These are phyloP conservation scores for Ceratobasidium papillatum DNA, from an alignment of 1,284 basidiomycete species.

Conservation along the genomic window DNA sequence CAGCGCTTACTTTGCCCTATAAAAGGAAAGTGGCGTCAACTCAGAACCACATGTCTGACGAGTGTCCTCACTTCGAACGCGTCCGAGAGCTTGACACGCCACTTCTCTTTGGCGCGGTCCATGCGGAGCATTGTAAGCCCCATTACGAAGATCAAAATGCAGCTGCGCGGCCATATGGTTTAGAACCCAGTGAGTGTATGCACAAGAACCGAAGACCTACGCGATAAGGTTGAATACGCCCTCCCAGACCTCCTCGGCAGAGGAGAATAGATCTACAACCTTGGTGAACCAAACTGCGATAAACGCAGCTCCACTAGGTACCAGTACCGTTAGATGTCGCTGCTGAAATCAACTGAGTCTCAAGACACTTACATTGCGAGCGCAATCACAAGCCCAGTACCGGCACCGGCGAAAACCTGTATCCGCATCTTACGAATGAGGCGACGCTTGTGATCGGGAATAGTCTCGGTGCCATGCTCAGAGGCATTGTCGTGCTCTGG, in stretches of 20 bases:
- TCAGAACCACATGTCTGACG: constrained; percentile 13
- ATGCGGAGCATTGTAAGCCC: constrained; percentile 79
- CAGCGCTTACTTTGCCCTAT: constrained; percentile 43
- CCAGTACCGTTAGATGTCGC: constrained; percentile 52
- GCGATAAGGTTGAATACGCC: constrained; percentile 86
- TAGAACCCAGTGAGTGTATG: constrained; percentile 20
- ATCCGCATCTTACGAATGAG: constrained; percentile 35
- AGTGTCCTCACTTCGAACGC: constrained; percentile 63
- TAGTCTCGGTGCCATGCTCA: constrained; percentile 3
- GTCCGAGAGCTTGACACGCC: constrained; percentile 84
- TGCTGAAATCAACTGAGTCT: constrained; percentile 56
- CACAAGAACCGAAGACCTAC: constrained; percentile 48
- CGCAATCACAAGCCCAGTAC: constrained; percentile 77
- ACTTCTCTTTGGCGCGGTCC: constrained; percentile 83
- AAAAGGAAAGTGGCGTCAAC: constrained; percentile 41
- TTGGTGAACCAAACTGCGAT: constrained; percentile 84
- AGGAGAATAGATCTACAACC: constrained; percentile 70
- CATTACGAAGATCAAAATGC: constrained; percentile 84
- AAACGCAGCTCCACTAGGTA: constrained; percentile 66
- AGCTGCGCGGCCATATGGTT: constrained; percentile 42
- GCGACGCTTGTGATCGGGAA: constrained; percentile 34
- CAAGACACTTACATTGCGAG: constrained; percentile 67
- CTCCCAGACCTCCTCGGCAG: constrained; percentile 70
- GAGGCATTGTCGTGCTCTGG: constrained; percentile 18
- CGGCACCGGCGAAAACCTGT: constrained; percentile 76